Evolutionary conservation across 164 flowering plant genomes (phyloP), one percentile per base, ranked within the genome.

Genomic region (Hamamelis virginiana): DNA sequence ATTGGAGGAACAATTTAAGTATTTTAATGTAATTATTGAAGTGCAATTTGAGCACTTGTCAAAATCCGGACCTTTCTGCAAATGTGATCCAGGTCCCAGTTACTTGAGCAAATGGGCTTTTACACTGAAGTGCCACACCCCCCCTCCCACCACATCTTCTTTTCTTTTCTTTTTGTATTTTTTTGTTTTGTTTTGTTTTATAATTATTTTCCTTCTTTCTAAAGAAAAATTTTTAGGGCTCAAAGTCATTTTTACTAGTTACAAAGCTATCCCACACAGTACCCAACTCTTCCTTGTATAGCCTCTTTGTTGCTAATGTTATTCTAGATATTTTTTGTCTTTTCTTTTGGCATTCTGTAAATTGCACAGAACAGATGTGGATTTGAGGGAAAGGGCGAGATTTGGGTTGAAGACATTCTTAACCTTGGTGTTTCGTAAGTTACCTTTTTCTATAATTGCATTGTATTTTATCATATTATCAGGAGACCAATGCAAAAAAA

Each of bases 371-470:
- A 89, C 64, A 87, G 98, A 81, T 92, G 97, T 80, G 97, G 96
- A 67, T 95, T 95, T 67, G 92, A 90, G 75, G 88, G 89, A 23
- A 91, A 86, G 77, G 97, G 94, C 0, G 96, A 95, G 23, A 86
- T 95, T 71, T 95, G 97, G 97, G 94, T 92, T 58, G 80, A 88
- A 74, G 92, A 88, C 80, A 89, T 95, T 79, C 98, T 95, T 61
- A 92, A 92, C 74, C 97, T 92, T 69, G 98, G 98, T 61, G 78
- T 95, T 75, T 89, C 87, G 98, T 95, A 79, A 91, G 98, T 81
- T 66, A 47, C 41, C 46, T 68, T 43, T 64, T 60, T 59, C 51
- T 53, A 19, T 45, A 48, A n/a, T 12, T 28, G 11, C 6, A 38
- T 33, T 47, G 6, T 21, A 9, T 57, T 26, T 41, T 64, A 16